Evolutionary conservation across 1,284 basidiomycete species (phyloP), one percentile per base, ranked within the genome.

Genomic region (Ceratobasidium sp.): DNA sequence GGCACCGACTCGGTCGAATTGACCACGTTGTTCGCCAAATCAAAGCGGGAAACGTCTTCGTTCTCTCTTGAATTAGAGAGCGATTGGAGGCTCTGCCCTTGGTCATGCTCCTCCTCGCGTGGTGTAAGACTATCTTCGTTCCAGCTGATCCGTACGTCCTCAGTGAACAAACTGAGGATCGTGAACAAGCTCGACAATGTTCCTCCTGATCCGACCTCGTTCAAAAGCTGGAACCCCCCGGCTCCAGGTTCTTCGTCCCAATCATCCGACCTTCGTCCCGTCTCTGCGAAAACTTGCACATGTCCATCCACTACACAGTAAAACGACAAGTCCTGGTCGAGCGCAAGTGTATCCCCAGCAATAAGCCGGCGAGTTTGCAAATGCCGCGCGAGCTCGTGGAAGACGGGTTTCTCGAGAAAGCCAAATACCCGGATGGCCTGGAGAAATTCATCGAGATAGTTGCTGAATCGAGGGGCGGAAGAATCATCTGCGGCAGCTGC

Each of bases 161-260:
- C 97, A 1, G 98, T 99, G 82, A 99, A 99, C 58, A 99, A 85
- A 73, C 83, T 93, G 66, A 99, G 87, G 79, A 99, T 99, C 14
- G 95, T 98, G 82, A 99, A 98, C 47, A 98, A 85, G 78, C 95
- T 97, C 47, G 95, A 97, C 16, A 98, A 85, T 0, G 96, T 99
- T 11, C 97, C 95, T 5, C 96, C 96, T n/a, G 91, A 92, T 47
- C 93, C 91, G 35, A 98, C 96, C 83, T 96, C 94, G 78, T 98
- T 98, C 55, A 98, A 86, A 4, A 98, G 84, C 79, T 96, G 94
- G 81, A 95, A 98, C 6, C 95, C 96, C 23, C 62, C 62, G 18
- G 46, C 21, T 76, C 96, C 96, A 75, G 92, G 89, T 79, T 94
- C 92, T 72, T 91, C 88, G 50, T 93, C 92, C 88, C 90, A 93